Conservation (phyloP, 2,329 filamentous ascomycete genomes). For the Colletotrichum lentis region DNA sequence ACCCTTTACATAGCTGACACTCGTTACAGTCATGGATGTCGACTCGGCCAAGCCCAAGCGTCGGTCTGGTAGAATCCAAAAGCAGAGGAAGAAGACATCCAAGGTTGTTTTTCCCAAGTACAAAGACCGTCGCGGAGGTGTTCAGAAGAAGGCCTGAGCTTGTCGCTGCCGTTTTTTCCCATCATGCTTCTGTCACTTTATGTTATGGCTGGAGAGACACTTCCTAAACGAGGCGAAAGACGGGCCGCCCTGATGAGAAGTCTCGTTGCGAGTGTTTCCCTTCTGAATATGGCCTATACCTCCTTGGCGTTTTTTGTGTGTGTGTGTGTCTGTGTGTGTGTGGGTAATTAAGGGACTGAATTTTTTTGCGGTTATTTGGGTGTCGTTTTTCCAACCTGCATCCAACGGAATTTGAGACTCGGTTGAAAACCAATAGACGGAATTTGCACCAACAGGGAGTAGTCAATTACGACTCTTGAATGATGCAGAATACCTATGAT, state of each 20-base stretch:
- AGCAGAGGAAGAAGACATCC: constrained; percentile 63
- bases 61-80: constrained; percentile 59
- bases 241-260: neutral
- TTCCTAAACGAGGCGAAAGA: neutral
- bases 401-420: constrained; percentile 12
- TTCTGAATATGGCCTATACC: neutral
- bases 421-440: constrained; percentile 6
- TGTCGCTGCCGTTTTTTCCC: neutral
- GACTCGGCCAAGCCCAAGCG: constrained; percentile 54
- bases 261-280: neutral
- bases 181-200: neutral
- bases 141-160: constrained; percentile 49
- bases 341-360: constrained; percentile 16
- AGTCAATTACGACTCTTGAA: neutral
- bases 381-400: constrained; percentile 1
- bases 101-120: constrained; percentile 69
- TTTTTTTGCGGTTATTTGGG: constrained; percentile 6
- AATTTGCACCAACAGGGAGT: neutral
- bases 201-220: constrained; percentile 2
- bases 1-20: constrained; percentile 41
- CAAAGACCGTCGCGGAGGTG: constrained; percentile 56
- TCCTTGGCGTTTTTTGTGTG: constrained; percentile 23
- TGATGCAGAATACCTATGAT: neutral
- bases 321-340: neutral
- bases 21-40: constrained; percentile 64